Percentiles rank a stretch among this genome's conserved stretches.
Evolutionary conservation across 306 rosid genomes (phyloP).

Genomic region (Lathyrus sativus): DNA sequence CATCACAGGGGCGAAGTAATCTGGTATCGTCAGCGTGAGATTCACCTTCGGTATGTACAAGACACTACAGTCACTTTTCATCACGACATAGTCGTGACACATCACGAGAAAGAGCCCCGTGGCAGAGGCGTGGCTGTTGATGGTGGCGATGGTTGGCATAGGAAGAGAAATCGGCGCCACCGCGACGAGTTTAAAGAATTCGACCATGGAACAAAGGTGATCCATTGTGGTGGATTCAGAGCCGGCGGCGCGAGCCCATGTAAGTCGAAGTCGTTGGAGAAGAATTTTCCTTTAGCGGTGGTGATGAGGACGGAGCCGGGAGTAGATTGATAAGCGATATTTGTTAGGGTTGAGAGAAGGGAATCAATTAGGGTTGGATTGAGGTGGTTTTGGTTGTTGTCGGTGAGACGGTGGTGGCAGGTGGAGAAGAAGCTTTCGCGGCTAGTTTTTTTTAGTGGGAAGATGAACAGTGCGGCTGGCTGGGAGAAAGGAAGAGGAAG

Average conservation of each 20-base stretch:
- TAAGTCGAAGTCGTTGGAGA: conserved; percentile 79
- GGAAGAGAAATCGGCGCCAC: conserved; percentile 69
- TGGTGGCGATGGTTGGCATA: conserved; percentile 69
- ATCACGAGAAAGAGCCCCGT: conserved; percentile 58
- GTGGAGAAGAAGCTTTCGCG: no score
- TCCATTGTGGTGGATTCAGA: conserved; percentile 41
- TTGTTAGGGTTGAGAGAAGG: conserved; percentile 50
- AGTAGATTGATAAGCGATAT: conserved; percentile 49
- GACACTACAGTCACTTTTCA: no score
- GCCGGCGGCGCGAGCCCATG: conserved; percentile 60
- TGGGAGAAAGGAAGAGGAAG: conserved; percentile 64
- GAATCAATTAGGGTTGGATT: conserved; percentile 50
- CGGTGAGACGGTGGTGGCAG: no score
- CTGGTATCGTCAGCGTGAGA: conserved; percentile 57
- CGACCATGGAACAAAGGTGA: conserved; percentile 51
- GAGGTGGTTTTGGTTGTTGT: conserved; percentile 61
- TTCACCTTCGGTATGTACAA: conserved; percentile 66
- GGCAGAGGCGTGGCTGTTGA: conserved; percentile 61
- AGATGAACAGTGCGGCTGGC: conserved; percentile 60
- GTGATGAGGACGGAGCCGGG: conserved; percentile 70
- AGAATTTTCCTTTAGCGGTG: conserved; percentile 65
- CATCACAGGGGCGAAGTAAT: conserved; percentile 51
- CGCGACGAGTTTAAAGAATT: conserved; percentile 47
- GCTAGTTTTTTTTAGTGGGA: no score
- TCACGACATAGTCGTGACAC: no score